Conservation (phyloP, 331 rosid genomes). For the Dryas integrifolia region DNA sequence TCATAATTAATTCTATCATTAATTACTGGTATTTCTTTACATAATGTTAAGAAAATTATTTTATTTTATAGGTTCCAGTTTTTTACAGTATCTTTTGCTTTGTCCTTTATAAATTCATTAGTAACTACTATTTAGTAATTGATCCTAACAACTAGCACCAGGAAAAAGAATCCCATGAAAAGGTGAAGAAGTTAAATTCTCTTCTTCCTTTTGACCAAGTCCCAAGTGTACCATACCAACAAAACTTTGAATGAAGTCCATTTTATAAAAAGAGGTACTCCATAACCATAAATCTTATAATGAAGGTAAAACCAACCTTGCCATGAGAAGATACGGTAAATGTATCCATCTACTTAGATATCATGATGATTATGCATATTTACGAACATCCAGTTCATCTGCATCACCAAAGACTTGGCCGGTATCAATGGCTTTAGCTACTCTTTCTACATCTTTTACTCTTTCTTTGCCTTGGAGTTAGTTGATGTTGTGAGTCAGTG, state of each 20-base stretch:
- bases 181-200: slow-evolving; percentile 3
- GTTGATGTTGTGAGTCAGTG: slow-evolving; percentile 2
- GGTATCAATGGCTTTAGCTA: neutral
- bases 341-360: too few relatives aligned
- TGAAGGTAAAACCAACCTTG: neutral
- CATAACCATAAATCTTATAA: neutral
- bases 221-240: neutral
- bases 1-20: too few relatives aligned
- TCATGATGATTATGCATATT: neutral
- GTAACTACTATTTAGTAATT: neutral
- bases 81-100: neutral
- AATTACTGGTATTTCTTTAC: too few relatives aligned
- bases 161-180: neutral
- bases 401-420: neutral
- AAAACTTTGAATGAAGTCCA: neutral
- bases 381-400: neutral
- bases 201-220: neutral
- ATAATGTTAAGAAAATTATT: too few relatives aligned
- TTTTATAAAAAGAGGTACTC: neutral
- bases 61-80: too few relatives aligned
- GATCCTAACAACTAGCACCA: neutral
- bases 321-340: neutral
- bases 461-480: neutral
- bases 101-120: too few relatives aligned
- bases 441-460: neutral